A percentile compares a stretch with the other conserved stretches of the same genome.
These are phyloP conservation scores for Rehmannia glutinosa DNA, from an alignment of 257 asterid species.

Conservation along the genomic window DNA sequence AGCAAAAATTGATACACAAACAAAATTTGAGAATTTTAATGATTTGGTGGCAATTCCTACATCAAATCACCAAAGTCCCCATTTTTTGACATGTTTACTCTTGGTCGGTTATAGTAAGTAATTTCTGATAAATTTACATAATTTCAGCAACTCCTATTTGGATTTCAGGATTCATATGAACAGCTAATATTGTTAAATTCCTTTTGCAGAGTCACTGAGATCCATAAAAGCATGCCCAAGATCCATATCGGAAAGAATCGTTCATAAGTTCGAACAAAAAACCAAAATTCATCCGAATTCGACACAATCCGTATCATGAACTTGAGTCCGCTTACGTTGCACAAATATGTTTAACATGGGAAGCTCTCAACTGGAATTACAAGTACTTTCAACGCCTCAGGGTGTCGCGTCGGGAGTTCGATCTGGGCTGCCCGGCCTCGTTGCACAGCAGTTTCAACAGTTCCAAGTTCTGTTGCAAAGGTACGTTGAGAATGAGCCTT, in stretches of 20 bases:
- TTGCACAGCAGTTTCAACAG: constrained; percentile 5
- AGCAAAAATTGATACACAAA: too few relatives aligned
- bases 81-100: too few relatives aligned
- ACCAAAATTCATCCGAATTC: constrained; percentile 31
- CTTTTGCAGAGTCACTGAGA: constrained; percentile 53
- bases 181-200: not conserved
- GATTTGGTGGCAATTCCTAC: too few relatives aligned
- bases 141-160: too few relatives aligned
- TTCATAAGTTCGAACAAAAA: constrained; percentile 33
- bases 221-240: constrained; percentile 70
- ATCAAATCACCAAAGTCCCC: too few relatives aligned
- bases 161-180: too few relatives aligned
- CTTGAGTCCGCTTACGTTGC: constrained; percentile 30
- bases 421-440: not conserved
- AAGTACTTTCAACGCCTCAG: not conserved
- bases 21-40: too few relatives aligned
- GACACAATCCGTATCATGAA: constrained; percentile 55
- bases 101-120: too few relatives aligned
- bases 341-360: constrained; percentile 3
- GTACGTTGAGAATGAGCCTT: not conserved
- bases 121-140: too few relatives aligned
- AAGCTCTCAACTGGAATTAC: not conserved
- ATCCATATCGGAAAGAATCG: constrained; percentile 70
- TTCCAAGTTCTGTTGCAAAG: constrained; percentile 5
- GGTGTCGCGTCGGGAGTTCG: not conserved